These are phyloP conservation scores for Biscogniauxia mediterranea DNA, from an alignment of 2,329 filamentous ascomycete genomes.

Conservation along the genomic window DNA sequence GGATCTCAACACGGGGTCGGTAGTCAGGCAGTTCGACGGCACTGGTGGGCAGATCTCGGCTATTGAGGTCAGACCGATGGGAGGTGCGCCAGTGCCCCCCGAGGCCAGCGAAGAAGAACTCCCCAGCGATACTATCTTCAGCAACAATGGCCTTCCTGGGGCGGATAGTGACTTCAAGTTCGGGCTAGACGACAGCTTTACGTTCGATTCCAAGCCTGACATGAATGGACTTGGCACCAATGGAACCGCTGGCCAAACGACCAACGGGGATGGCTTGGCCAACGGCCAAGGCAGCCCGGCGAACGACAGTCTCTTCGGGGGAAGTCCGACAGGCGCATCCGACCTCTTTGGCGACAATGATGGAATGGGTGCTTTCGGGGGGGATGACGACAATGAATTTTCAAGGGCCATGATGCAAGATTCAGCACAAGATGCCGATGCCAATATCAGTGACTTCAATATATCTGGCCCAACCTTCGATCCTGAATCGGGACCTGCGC, in stretches of 20 bases:
- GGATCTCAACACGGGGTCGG: slow-evolving; percentile 85
- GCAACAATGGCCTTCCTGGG: slow-evolving; percentile 66
- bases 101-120: slow-evolving; percentile 60
- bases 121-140: slow-evolving; percentile 68
- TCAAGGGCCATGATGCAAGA: slow-evolving; percentile 64
- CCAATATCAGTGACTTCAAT: slow-evolving; percentile 36
- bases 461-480: slow-evolving; percentile 41
- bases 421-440: slow-evolving; percentile 39
- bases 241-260: slow-evolving; percentile 32
- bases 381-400: slow-evolving; percentile 84
- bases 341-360: slow-evolving; percentile 80
- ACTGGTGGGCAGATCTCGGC: slow-evolving; percentile 82
- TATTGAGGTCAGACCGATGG: slow-evolving; percentile 80
- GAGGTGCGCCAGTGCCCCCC: slow-evolving; percentile 70
- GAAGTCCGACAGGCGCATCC: slow-evolving; percentile 71
- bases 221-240: slow-evolving; percentile 34
- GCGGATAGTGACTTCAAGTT: slow-evolving; percentile 50
- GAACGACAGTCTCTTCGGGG: slow-evolving; percentile 78
- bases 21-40: slow-evolving; percentile 72
- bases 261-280: slow-evolving; percentile 42
- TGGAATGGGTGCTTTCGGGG: slow-evolving; percentile 63
- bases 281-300: slow-evolving; percentile 66
- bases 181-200: slow-evolving; percentile 36
- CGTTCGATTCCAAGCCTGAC: slow-evolving; percentile 31
- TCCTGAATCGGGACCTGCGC: slow-evolving; percentile 28